Conservation (phyloP, 805 yeast species). For the Wickerhamiella sergipiensis region DNA sequence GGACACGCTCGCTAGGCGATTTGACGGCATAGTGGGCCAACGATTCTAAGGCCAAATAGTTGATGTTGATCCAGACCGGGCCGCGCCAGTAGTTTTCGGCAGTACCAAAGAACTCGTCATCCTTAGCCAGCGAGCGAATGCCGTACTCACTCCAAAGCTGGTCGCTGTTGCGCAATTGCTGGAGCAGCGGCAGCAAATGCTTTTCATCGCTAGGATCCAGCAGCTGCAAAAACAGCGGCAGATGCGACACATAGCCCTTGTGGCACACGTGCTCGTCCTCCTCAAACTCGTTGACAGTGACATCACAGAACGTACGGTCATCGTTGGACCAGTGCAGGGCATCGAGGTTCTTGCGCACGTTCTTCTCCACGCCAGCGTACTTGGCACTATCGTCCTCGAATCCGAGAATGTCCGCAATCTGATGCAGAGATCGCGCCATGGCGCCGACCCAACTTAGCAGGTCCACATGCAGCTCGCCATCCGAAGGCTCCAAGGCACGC, state of each 20-base stretch:
- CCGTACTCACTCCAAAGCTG: slow-evolving; percentile 72
- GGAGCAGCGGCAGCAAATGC: slow-evolving; percentile 39
- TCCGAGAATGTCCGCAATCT: slow-evolving; percentile 52
- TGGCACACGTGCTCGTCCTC: slow-evolving; percentile 60
- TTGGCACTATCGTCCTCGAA: slow-evolving; percentile 42
- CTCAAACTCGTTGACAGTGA: slow-evolving; percentile 61
- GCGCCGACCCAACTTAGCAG: slow-evolving; percentile 86
- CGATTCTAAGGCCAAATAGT: slow-evolving; percentile 66
- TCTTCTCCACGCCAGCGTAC: slow-evolving; percentile 40
- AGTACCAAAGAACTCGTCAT: slow-evolving; percentile 50
- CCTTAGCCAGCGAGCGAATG: slow-evolving; percentile 61
- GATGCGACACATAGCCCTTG: slow-evolving; percentile 72
- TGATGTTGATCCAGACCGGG: slow-evolving; percentile 84
- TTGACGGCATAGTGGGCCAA: slow-evolving; percentile 38
- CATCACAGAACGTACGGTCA: slow-evolving; percentile 64
- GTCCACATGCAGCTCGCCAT: slow-evolving; percentile 85
- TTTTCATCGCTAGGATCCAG: slow-evolving; percentile 34
- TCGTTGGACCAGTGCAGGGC: slow-evolving; percentile 68
- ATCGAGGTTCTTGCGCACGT: slow-evolving; percentile 52
- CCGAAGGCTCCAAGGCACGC: slow-evolving; percentile 63
- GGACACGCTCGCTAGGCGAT: slow-evolving; percentile 24
- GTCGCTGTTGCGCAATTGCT: slow-evolving; percentile 50
- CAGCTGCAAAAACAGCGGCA: slow-evolving; percentile 71
- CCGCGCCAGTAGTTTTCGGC: slow-evolving; percentile 96
- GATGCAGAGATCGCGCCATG: slow-evolving; percentile 71